Conservation (phyloP, 108 stramenopile genomes). For the Nannochloropsis gaditana region DNA sequence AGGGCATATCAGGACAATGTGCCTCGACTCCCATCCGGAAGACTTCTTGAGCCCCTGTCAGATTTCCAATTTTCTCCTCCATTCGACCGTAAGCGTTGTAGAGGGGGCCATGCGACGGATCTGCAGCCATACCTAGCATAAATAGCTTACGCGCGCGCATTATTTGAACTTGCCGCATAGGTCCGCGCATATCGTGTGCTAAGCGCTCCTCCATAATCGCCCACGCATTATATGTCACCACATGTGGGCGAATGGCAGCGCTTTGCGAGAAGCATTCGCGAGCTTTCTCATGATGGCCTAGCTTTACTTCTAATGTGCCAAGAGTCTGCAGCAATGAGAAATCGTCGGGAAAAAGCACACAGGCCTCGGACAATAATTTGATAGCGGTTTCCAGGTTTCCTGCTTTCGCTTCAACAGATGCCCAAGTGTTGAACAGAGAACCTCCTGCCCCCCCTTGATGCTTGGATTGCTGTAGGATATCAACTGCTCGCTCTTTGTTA, state of each 20-base stretch:
- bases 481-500: slow-evolving; percentile 25
- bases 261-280: neutral
- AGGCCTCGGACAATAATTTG: neutral
- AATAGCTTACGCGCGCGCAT: slow-evolving; percentile 39
- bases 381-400: neutral
- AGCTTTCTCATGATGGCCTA: neutral
- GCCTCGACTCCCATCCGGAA: slow-evolving; percentile 35
- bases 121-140: slow-evolving; percentile 37
- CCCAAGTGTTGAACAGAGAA: slow-evolving; percentile 45
- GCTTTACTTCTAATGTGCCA: slow-evolving; percentile 22
- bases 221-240: neutral
- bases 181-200: neutral
- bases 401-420: slow-evolving; percentile 30
- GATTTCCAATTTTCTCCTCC: slow-evolving; percentile 39
- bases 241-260: neutral
- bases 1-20: slow-evolving; percentile 27
- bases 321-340: slow-evolving; percentile 16
- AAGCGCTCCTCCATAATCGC: neutral
- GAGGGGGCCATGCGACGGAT: slow-evolving; percentile 42
- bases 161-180: neutral
- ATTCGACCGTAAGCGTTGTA: slow-evolving; percentile 46
- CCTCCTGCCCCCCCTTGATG: slow-evolving; percentile 28
- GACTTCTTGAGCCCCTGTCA: slow-evolving; percentile 32
- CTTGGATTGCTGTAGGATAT: slow-evolving; percentile 22
- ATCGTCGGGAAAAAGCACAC: neutral